Evolutionary conservation across 805 yeast species (phyloP).

Genomic region (Lachancea thermotolerans): DNA sequence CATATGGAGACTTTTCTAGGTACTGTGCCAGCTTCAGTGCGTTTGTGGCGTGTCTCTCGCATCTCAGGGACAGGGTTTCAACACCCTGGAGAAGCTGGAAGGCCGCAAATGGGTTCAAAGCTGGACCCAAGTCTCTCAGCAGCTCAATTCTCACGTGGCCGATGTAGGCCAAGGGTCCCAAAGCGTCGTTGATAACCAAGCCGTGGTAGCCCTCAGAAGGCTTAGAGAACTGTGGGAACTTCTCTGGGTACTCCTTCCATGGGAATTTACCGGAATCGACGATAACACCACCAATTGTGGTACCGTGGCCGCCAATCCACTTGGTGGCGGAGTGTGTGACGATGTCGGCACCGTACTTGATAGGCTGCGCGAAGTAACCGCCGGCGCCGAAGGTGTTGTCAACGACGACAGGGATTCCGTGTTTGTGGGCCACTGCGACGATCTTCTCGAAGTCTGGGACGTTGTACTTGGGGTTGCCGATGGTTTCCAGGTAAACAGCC

Average conservation of each 20-base stretch:
- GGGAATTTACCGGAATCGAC: slow-evolving; percentile 91
- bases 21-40: slow-evolving; percentile 73
- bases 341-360: slow-evolving; percentile 86
- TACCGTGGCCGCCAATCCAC: slow-evolving; percentile 98
- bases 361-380: slow-evolving; percentile 78
- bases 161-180: slow-evolving; percentile 74
- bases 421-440: slow-evolving; percentile 68
- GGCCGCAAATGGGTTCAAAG: slow-evolving; percentile 80
- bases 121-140: slow-evolving; percentile 88
- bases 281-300: slow-evolving; percentile 86
- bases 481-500: slow-evolving; percentile 82
- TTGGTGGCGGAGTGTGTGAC: slow-evolving; percentile 93
- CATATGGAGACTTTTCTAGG: slow-evolving; percentile 66
- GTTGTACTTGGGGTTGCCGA: slow-evolving; percentile 89
- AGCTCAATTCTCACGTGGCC: slow-evolving; percentile 77
- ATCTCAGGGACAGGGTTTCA: slow-evolving; percentile 89
- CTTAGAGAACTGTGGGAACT: slow-evolving; percentile 83
- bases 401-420: slow-evolving; percentile 85
- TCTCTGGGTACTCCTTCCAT: slow-evolving; percentile 77
- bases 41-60: slow-evolving; percentile 84
- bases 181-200: slow-evolving; percentile 67
- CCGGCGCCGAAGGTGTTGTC: slow-evolving; percentile 98
- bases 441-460: slow-evolving; percentile 85
- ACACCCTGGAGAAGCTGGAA: slow-evolving; percentile 86
- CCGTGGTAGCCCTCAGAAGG: slow-evolving; percentile 97